phyloP scores from a whole-genome alignment of 2,329 filamentous ascomycete species.

The Colletotrichum sp. region DNA sequence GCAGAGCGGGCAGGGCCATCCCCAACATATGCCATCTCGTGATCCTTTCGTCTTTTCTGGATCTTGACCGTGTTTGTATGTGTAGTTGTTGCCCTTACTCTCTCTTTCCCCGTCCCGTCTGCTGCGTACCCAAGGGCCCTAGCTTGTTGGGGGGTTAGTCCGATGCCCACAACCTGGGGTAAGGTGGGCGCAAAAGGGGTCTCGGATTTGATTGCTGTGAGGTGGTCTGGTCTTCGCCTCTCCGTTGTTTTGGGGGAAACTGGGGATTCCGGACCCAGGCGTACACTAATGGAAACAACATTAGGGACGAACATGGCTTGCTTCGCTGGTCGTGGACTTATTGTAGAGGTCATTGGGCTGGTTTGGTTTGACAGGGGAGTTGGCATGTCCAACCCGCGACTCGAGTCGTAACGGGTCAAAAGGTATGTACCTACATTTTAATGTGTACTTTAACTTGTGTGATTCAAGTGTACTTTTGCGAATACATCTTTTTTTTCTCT shows the following conservation, averaged over 20 bases:
- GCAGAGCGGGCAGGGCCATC: constrained; percentile 11
- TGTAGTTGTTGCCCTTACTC: background rate
- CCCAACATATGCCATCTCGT: constrained; percentile 16
- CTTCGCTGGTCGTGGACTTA: background rate
- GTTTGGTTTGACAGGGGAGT: background rate
- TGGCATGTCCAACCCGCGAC: background rate
- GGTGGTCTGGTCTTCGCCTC: background rate
- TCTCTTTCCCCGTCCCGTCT: background rate
- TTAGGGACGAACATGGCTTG: constrained; percentile 1
- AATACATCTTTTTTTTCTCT: background rate
- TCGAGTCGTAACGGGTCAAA: background rate
- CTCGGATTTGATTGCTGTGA: constrained; percentile 1
- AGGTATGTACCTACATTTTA: background rate
- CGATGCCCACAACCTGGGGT: constrained; percentile 8
- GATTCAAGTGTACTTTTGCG: background rate
- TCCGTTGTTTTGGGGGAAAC: background rate
- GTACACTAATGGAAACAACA: constrained; percentile 9
- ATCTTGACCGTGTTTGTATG: background rate
- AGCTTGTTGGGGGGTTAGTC: background rate
- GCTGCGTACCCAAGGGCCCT: background rate
- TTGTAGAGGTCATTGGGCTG: background rate
- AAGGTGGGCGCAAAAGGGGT: constrained; percentile 12
- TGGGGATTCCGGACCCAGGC: background rate
- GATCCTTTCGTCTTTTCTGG: constrained; percentile 2
- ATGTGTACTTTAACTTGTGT: background rate